Percentiles rank a stretch among this genome's conserved stretches.
phyloP scores from a whole-genome alignment of 495 filamentous ascomycete genomes.

The Aspergillus leporis region DNA sequence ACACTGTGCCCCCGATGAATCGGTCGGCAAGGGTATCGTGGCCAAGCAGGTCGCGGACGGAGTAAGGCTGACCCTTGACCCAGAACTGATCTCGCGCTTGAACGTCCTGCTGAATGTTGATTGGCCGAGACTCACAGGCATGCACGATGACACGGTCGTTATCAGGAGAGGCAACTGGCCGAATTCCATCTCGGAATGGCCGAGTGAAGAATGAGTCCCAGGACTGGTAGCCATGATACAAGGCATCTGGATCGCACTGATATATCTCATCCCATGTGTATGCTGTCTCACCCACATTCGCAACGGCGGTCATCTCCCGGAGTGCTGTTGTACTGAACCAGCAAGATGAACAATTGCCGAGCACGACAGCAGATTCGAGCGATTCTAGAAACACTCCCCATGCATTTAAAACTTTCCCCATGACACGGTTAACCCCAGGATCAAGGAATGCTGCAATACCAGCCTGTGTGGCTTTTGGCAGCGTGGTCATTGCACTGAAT shows the following conservation, averaged over 20 bases:
- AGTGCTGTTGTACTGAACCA: slow-evolving; percentile 56
- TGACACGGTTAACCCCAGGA: slow-evolving; percentile 60
- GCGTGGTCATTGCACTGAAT: slow-evolving; percentile 65
- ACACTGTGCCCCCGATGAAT: slow-evolving; percentile 60
- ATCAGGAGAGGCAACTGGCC: slow-evolving; percentile 55
- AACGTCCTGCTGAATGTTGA: slow-evolving; percentile 19
- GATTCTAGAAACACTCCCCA: slow-evolving; percentile 62
- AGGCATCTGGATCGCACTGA: slow-evolving; percentile 24
- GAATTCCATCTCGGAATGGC: slow-evolving; percentile 47
- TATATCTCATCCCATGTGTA: slow-evolving; percentile 17
- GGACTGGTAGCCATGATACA: slow-evolving; percentile 57
- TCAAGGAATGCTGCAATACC: slow-evolving; percentile 64
- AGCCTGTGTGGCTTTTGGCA: slow-evolving; percentile 64
- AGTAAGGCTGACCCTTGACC: slow-evolving; percentile 70
- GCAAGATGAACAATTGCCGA: slow-evolving; percentile 45
- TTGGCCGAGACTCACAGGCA: slow-evolving; percentile 60
- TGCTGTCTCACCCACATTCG: background rate
- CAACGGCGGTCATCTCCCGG: slow-evolving; percentile 32
- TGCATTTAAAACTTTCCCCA: slow-evolving; percentile 63
- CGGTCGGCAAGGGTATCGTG: slow-evolving; percentile 45
- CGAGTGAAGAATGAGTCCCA: slow-evolving; percentile 78
- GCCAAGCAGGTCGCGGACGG: slow-evolving; percentile 59
- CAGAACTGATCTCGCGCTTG: slow-evolving; percentile 53
- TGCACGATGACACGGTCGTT: slow-evolving; percentile 53
- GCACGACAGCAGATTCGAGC: slow-evolving; percentile 55